A percentile compares a stretch with the other conserved stretches of the same genome.
phyloP scores from a whole-genome alignment of 768 basidiomycete genomes.

The Myochromella boudieri region DNA sequence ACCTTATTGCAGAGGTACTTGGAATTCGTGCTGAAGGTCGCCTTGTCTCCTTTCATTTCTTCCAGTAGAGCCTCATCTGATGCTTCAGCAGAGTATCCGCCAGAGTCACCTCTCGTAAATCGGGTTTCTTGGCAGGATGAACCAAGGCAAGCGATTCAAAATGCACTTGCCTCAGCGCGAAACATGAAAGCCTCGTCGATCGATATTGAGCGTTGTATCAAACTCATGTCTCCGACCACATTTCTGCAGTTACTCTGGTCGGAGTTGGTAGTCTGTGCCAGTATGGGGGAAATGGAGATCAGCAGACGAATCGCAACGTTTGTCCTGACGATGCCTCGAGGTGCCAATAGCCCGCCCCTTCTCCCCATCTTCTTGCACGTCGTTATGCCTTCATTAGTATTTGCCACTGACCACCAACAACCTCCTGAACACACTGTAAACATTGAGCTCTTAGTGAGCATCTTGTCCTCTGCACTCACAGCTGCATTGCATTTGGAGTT shows the following conservation, averaged over 20 bases:
- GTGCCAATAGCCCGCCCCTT: slow-evolving; percentile 53
- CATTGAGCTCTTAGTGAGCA: slow-evolving; percentile 63
- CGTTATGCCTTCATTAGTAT: slow-evolving; percentile 62
- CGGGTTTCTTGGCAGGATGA: slow-evolving; percentile 49
- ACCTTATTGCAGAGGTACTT: slow-evolving; percentile 37
- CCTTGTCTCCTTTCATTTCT: slow-evolving; percentile 10
- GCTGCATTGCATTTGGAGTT: slow-evolving; percentile 71
- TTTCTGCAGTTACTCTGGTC: slow-evolving; percentile 72
- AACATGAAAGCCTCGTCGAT: slow-evolving; percentile 63
- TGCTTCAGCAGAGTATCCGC: slow-evolving; percentile 9
- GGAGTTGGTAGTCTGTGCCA: slow-evolving; percentile 54
- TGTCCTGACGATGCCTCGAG: slow-evolving; percentile 62
- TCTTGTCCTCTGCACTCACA: slow-evolving; percentile 66
- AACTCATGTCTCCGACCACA: slow-evolving; percentile 51
- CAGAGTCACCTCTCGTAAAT: slow-evolving; percentile 11
- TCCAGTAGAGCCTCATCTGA: slow-evolving; percentile 16
- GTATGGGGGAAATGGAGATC: slow-evolving; percentile 58
- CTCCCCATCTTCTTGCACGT: slow-evolving; percentile 73
- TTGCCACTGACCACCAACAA: slow-evolving; percentile 51
- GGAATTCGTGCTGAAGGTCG: slow-evolving; percentile 38
- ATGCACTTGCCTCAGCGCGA: slow-evolving; percentile 55
- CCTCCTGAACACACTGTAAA: slow-evolving; percentile 53
- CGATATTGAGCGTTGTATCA: slow-evolving; percentile 68
- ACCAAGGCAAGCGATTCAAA: slow-evolving; percentile 55
- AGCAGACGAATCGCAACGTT: slow-evolving; percentile 68